Conservation (phyloP, 345 rosid genomes). For the Barbarea vulgaris region DNA sequence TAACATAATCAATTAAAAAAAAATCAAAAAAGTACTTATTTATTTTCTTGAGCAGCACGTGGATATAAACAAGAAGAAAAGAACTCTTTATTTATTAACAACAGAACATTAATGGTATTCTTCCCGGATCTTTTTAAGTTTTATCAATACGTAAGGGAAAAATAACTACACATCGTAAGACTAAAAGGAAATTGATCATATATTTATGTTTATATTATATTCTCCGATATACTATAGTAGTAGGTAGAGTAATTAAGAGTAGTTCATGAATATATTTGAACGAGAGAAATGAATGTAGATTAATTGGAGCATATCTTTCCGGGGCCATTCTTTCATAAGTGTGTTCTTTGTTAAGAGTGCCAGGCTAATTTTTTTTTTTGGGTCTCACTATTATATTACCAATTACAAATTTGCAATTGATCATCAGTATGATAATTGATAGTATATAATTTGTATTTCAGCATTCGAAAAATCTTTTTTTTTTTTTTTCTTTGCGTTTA, state of each 20-base stretch:
- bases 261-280: background rate
- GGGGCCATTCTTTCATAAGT: conserved; percentile 12
- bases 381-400: background rate
- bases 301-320: conserved; percentile 13
- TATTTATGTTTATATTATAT: background rate
- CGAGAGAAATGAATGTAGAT: conserved; percentile 1
- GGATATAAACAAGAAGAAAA: background rate
- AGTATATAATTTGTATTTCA: too few relatives aligned
- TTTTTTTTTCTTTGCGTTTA: too few relatives aligned
- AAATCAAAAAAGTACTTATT: background rate
- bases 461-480: too few relatives aligned
- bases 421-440: too few relatives aligned
- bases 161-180: background rate
- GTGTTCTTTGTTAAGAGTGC: conserved; percentile 16
- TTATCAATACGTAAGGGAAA: background rate
- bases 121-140: background rate
- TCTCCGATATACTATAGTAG: background rate
- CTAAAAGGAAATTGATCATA: background rate
- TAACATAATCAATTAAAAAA: background rate
- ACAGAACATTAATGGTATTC: background rate
- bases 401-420: background rate
- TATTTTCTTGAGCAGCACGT: background rate
- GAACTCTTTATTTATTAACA: background rate
- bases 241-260: background rate
- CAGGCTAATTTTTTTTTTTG: conserved; percentile 23